Evolutionary conservation across 192 early-diverging fungal species (phyloP), one percentile per base, ranked within the genome.

Genomic region (Podochytrium sp.): DNA sequence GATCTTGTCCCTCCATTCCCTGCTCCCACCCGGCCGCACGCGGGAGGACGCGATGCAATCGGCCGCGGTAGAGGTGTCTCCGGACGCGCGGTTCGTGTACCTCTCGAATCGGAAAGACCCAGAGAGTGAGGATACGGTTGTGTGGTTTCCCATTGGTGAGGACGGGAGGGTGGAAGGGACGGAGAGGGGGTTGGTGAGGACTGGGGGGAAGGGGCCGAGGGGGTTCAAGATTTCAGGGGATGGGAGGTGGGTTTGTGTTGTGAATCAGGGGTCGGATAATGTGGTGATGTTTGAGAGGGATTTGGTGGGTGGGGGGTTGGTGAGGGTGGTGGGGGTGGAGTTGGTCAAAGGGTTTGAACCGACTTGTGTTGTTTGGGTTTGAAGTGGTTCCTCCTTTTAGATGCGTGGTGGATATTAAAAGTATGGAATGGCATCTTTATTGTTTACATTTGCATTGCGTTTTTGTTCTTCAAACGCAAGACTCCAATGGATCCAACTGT

Each of bases 401-500:
- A 55, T 27, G 20, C 43, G 43, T 12, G 20, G 43, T 12, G 7
- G 43, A 47, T 47, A 47, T 47, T 47, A 47, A 47, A 47, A 7
- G 43, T 47, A n/a, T n/a, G n/a, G n/a, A n/a, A n/a, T n/a, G n/a
- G n/a, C n/a, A n/a, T n/a, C n/a, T n/a, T n/a, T n/a, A n/a, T n/a
- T n/a, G n/a, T n/a, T n/a, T n/a, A n/a, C n/a, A n/a, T n/a, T n/a
- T n/a, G n/a, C n/a, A n/a, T n/a, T n/a, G n/a, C n/a, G n/a, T n/a
- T 62, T 38, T 35, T 62, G 27, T 14, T 62, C 16, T 16, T 30
- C 3, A 69, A 53, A 69, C 18, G 38, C 49, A 71, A 37, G 12
- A 30, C 3, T 23, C 69, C 41, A 55, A 40, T 14, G 3, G 20
- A 23, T 40, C 69, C 37, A 71, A 35, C 57, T 85, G 80, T 57